Base-by-base conservation (phyloP, 495 filamentous ascomycete species). In the Staphylotrichum longicolle region DNA sequence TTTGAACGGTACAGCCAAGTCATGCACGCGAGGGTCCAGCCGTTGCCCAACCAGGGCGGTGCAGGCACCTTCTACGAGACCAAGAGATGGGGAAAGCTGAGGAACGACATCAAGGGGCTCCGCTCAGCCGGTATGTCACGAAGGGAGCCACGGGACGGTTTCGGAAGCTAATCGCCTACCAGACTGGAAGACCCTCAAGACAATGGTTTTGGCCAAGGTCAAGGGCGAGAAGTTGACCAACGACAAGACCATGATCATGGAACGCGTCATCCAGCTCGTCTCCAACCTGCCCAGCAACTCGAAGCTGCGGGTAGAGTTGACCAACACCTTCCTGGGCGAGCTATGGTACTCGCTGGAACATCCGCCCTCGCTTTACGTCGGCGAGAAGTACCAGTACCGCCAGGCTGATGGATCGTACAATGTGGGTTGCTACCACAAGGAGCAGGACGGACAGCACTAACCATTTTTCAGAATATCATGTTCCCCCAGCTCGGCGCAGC, bases 201-300 rank as follows among this genome's bases (percentile, higher is more conserved):
- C 66, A 7, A 63, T 80, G 37, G 46, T 74, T 37, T 58, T 65
- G 58, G 62, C 65, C 60, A 77, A 76, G 70, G 6, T 80, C 32
- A 79, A 72, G 60, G 75, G 78, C 32, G 70, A 88, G 15, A 82
- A 86, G 56, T 64, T 85, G 27, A 64, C 75, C 0, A 85, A 91
- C 63, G 90, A 94, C 71, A 93, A 91, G 77, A 91, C 87, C 20
- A 86, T 87, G 77, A 74, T 88, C 60, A 91, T 91, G 88, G 89
- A 93, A 68, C 79, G 79, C n/a, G 78, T 88, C 54, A 90, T 91
- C 67, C 86, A 90, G 75, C 81, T 93, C 47, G 89, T 91, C 30
- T 79, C 84, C 53, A 81, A 80, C 57, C 76, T 91, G 46, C 87
- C 87, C 6, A 70, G 77, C 40, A 69, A 81, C 61, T 91, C 88